These are phyloP conservation scores for Thuja plicata DNA, from an alignment of 83 land plant species.

Conservation along the genomic window DNA sequence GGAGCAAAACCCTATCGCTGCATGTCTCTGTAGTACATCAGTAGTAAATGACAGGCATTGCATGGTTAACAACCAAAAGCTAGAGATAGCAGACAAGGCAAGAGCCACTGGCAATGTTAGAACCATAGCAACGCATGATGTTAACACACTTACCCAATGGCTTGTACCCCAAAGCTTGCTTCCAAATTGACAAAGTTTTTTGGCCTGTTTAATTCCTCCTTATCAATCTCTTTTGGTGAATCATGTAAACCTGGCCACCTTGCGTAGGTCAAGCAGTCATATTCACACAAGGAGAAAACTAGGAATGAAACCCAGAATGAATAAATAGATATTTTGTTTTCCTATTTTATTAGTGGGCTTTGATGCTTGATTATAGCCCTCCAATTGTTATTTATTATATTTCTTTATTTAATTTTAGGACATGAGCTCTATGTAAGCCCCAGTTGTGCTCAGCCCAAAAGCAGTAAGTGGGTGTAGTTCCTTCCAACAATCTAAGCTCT, in stretches of 20 bases:
- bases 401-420: neutral
- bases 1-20: too few species aligned
- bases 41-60: neutral
- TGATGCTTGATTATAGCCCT: too few species aligned
- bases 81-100: neutral
- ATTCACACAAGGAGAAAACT: neutral
- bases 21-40: too few species aligned
- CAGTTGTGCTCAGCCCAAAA: neutral
- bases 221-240: neutral
- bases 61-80: neutral
- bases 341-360: too few species aligned
- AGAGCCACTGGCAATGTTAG: neutral
- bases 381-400: neutral
- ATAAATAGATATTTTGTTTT: too few species aligned
- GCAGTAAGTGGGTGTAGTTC: neutral
- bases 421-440: neutral
- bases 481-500: neutral
- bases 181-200: neutral
- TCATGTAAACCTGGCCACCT: neutral
- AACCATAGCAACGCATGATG: neutral
- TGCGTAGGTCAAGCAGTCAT: neutral
- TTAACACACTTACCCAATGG: neutral
- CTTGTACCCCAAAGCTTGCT: neutral
- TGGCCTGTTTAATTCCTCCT: neutral
- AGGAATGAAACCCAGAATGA: neutral